Conservation (phyloP, 2,329 filamentous ascomycete genomes). For the Magnaporthales sp. region DNA sequence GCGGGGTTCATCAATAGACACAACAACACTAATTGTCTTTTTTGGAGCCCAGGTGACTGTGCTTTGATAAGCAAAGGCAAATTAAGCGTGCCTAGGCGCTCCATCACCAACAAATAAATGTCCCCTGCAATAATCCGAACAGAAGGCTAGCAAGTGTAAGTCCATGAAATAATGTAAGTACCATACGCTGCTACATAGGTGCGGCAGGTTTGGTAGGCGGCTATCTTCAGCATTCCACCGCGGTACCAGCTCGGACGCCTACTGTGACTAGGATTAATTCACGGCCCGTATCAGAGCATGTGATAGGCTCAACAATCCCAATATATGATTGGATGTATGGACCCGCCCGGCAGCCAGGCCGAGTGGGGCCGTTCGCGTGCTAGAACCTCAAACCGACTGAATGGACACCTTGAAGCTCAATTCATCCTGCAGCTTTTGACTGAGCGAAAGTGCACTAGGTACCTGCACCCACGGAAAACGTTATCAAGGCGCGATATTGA, state of each 20-base stretch:
- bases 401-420: background rate
- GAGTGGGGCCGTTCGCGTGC: background rate
- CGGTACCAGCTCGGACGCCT: too few species aligned
- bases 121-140: background rate
- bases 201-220: too few species aligned
- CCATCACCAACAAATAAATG: background rate
- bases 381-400: background rate
- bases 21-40: background rate
- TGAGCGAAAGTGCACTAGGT: background rate
- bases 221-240: too few species aligned
- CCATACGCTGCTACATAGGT: too few species aligned
- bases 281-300: background rate
- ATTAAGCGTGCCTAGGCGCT: background rate
- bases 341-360: background rate
- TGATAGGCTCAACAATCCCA: background rate
- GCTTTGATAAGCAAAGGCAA: background rate
- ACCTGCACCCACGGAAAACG: background rate
- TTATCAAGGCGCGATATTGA: too few species aligned
- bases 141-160: background rate
- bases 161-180: background rate
- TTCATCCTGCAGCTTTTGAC: background rate
- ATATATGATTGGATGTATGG: background rate
- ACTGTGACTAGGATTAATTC: too few species aligned
- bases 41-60: background rate
- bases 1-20: background rate